phyloP scores from a whole-genome alignment of 2,329 filamentous ascomycete genomes.

The Purpureocillium takamizusanense region DNA sequence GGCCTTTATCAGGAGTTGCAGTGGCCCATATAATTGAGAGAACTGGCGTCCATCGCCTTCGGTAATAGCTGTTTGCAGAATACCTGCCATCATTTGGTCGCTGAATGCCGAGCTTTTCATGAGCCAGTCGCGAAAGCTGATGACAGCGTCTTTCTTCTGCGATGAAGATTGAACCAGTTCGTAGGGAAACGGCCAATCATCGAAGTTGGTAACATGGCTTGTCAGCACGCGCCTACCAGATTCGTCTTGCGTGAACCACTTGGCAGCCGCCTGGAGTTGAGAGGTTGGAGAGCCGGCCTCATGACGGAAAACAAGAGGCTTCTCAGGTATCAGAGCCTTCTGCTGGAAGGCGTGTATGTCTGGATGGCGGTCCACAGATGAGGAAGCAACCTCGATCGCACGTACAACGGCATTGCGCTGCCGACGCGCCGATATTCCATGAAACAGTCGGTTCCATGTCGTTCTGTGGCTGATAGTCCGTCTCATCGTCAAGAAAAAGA shows the following conservation, averaged over 20 bases:
- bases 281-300: slow-evolving; percentile 23
- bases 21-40: slow-evolving; percentile 48
- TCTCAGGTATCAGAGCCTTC: slow-evolving; percentile 41
- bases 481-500: slow-evolving; percentile 4
- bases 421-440: not conserved
- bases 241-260: slow-evolving; percentile 44
- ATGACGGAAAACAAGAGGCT: slow-evolving; percentile 41
- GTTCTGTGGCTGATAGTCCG: not conserved
- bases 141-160: slow-evolving; percentile 8
- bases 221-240: slow-evolving; percentile 9
- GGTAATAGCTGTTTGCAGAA: slow-evolving; percentile 17
- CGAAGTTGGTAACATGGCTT: slow-evolving; percentile 19
- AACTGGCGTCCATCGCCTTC: slow-evolving; percentile 28
- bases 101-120: slow-evolving; percentile 13
- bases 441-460: slow-evolving; percentile 3
- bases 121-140: slow-evolving; percentile 18
- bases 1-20: slow-evolving; percentile 55
- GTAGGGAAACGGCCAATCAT: slow-evolving; percentile 26
- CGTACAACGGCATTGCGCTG: not conserved
- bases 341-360: slow-evolving; percentile 38
- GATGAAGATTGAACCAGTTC: slow-evolving; percentile 21
- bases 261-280: slow-evolving; percentile 40
- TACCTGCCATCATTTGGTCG: slow-evolving; percentile 21
- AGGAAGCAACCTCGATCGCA: slow-evolving; percentile 3
- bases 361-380: slow-evolving; percentile 9